These are phyloP conservation scores for Aspergillus pseudonomiae DNA, from an alignment of 2,329 filamentous ascomycete species.

Conservation along the genomic window DNA sequence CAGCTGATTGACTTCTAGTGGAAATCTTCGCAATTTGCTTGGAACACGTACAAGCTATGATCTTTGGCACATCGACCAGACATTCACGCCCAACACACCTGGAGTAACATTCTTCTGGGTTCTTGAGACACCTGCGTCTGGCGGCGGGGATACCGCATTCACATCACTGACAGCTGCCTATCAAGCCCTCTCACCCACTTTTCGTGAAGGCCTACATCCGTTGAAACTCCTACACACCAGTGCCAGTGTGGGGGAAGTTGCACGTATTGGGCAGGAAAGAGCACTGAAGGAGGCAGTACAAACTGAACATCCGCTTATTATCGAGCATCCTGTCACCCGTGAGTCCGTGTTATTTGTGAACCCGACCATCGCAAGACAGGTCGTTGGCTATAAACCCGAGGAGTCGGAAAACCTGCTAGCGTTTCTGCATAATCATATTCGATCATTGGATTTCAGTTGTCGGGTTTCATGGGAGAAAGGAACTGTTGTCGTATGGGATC, in stretches of 20 bases:
- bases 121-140: constrained; percentile 14
- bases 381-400: constrained; percentile 14
- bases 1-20: neutral
- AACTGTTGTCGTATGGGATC: constrained; percentile 16
- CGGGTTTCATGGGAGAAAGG: constrained; percentile 13
- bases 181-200: constrained; percentile 11
- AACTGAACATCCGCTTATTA: constrained; percentile 14
- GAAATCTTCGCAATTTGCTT: constrained; percentile 12
- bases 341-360: constrained; percentile 14
- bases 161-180: constrained; percentile 14
- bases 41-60: constrained; percentile 15
- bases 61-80: constrained; percentile 15
- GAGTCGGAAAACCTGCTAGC: constrained; percentile 11
- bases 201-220: constrained; percentile 11
- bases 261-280: constrained; percentile 13
- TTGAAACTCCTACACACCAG: constrained; percentile 15
- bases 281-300: constrained; percentile 14
- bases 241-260: constrained; percentile 14
- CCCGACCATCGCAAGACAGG: constrained; percentile 14
- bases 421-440: constrained; percentile 14
- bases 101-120: constrained; percentile 14
- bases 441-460: constrained; percentile 14
- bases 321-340: constrained; percentile 10
- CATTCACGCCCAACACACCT: constrained; percentile 16
- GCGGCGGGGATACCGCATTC: constrained; percentile 14